phyloP scores from a whole-genome alignment of 2,329 filamentous ascomycete species.

The Penicillium capsulatum region DNA sequence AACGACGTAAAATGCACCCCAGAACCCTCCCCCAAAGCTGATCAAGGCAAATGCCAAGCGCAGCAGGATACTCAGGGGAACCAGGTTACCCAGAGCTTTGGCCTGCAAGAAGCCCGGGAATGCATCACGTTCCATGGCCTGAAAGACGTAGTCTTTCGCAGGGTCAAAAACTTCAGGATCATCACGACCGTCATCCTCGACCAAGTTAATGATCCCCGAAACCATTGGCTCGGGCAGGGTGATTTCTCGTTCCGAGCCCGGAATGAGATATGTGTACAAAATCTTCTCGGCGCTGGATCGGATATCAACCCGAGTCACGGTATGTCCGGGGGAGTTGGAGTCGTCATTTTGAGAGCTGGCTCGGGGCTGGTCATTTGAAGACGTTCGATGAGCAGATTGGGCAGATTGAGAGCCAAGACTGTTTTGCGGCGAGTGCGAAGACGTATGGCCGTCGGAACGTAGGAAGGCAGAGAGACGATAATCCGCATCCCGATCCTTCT shows the following conservation, averaged over 20 bases:
- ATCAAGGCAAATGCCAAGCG: constrained; percentile 80
- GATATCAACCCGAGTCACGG: constrained; percentile 83
- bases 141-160: constrained; percentile 98
- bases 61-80: constrained; percentile 82
- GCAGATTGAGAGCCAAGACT: constrained; percentile 43
- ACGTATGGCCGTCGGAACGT: constrained; percentile 53
- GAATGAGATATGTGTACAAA: constrained; percentile 92
- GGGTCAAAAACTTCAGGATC: constrained; percentile 96
- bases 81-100: constrained; percentile 92
- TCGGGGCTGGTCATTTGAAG: constrained; percentile 50
- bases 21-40: constrained; percentile 86
- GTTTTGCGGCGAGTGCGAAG: constrained; percentile 52
- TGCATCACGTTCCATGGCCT: constrained; percentile 99
- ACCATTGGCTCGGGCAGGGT: constrained; percentile 85
- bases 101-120: constrained; percentile 93
- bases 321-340: constrained; percentile 77
- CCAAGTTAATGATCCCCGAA: constrained; percentile 75
- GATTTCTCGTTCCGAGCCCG: constrained; percentile 94
- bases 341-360: constrained; percentile 62
- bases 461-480: constrained; percentile 89
- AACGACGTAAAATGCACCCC: constrained; percentile 89
- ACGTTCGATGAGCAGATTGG: constrained; percentile 37
- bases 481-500: constrained; percentile 74
- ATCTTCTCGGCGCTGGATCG: constrained; percentile 95
- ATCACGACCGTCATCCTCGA: constrained; percentile 86